Percentiles rank a stretch among this genome's conserved stretches.
Conservation (phyloP, 2,329 filamentous ascomycete species). For the Penicillium italicum region DNA sequence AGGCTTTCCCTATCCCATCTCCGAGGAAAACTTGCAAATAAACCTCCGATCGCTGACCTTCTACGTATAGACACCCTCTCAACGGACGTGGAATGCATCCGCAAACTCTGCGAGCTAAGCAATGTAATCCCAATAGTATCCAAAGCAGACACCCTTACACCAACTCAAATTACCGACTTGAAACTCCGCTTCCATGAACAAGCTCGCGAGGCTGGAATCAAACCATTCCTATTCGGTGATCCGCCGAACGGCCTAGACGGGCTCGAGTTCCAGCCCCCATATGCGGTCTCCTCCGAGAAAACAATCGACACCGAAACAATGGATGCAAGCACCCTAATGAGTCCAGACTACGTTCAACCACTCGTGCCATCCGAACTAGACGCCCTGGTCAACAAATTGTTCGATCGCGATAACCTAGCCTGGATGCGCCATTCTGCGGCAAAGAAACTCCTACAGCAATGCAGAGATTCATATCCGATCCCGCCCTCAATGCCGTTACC, state of each 20-base stretch:
- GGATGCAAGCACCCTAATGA: slow-evolving; percentile 93
- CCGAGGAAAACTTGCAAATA: not conserved
- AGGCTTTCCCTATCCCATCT: slow-evolving; percentile 32
- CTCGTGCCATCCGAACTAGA: slow-evolving; percentile 71
- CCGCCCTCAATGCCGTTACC: slow-evolving; percentile 12
- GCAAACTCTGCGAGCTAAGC: slow-evolving; percentile 65
- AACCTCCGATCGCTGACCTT: not conserved
- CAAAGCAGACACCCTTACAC: slow-evolving; percentile 66
- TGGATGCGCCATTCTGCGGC: slow-evolving; percentile 80
- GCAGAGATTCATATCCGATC: slow-evolving; percentile 38
- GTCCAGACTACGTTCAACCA: slow-evolving; percentile 80
- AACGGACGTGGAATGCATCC: slow-evolving; percentile 68
- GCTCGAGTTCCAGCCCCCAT: slow-evolving; percentile 50
- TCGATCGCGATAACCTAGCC: slow-evolving; percentile 71
- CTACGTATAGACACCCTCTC: slow-evolving; percentile 51
- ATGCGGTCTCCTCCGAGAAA: slow-evolving; percentile 72
- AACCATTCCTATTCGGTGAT: slow-evolving; percentile 63
- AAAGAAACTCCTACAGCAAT: slow-evolving; percentile 75
- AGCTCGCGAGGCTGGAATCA: slow-evolving; percentile 50
- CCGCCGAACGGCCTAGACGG: slow-evolving; percentile 23
- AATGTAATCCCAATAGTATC: slow-evolving; percentile 83
- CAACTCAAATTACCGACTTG: slow-evolving; percentile 54
- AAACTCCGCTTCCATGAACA: slow-evolving; percentile 52
- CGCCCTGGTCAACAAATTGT: slow-evolving; percentile 66
- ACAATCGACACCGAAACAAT: slow-evolving; percentile 74